Percentiles rank a stretch among this genome's conserved stretches.
phyloP scores from a whole-genome alignment of 2,329 filamentous ascomycete genomes.

The Ceratocystis papillata region DNA sequence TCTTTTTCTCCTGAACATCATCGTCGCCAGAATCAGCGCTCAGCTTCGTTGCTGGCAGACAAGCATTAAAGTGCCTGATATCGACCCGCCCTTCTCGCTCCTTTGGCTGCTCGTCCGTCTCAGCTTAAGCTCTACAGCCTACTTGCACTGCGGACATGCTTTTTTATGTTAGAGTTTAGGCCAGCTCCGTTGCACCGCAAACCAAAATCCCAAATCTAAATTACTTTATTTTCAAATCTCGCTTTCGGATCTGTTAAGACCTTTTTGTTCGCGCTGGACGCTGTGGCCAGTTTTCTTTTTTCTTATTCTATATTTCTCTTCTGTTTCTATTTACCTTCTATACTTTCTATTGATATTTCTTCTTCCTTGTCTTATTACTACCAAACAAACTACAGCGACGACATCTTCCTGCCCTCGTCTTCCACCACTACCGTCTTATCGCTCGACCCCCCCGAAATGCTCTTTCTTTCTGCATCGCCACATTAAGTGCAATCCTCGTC shows the following conservation, averaged over 20 bases:
- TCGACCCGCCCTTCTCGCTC: background rate
- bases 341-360: background rate
- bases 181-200: background rate
- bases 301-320: background rate
- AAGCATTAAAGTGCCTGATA: no score
- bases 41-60: no score
- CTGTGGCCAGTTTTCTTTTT: background rate
- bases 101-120: background rate
- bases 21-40: background rate
- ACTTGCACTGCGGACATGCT: background rate
- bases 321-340: background rate
- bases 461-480: conserved; percentile 5
- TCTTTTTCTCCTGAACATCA: background rate
- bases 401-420: background rate
- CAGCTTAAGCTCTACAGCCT: background rate
- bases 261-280: background rate
- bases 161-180: background rate
- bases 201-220: background rate
- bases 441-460: background rate
- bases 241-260: background rate
- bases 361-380: background rate
- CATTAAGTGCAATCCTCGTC: conserved; percentile 1
- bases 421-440: background rate
- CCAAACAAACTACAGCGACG: background rate
- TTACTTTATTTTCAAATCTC: conserved; percentile 10